Conservation (phyloP, 1,284 basidiomycete genomes). For the Athelia psychrophila region DNA sequence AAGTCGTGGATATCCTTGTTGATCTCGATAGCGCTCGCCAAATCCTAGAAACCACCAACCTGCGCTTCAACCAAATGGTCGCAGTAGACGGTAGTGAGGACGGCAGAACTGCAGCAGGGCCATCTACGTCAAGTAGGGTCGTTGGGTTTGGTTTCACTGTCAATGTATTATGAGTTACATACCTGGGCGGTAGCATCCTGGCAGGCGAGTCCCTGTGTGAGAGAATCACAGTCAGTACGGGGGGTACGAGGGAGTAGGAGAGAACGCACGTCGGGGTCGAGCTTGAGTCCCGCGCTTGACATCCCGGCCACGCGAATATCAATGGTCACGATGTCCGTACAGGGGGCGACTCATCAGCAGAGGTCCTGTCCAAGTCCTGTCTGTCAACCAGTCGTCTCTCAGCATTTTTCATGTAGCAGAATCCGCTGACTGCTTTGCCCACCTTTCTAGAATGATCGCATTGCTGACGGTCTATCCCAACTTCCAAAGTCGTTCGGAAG, state of each 20-base stretch:
- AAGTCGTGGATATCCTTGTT: slow-evolving; percentile 99
- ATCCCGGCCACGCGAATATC: slow-evolving; percentile 85
- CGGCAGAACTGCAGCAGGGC: slow-evolving; percentile 98
- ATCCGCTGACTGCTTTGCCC: too few species aligned
- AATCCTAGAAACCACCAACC: slow-evolving; percentile 89
- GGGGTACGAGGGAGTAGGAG: slow-evolving; percentile 2
- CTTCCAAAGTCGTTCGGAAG: too few species aligned
- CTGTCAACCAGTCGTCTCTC: too few species aligned
- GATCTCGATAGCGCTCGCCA: slow-evolving; percentile 88
- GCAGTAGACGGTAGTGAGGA: slow-evolving; percentile 98
- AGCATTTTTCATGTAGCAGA: too few species aligned
- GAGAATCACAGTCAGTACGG: slow-evolving; percentile 13
- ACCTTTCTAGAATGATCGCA: too few species aligned
- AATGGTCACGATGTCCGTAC: slow-evolving; percentile 98
- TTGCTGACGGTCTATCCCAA: too few species aligned
- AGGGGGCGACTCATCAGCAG: too few species aligned
- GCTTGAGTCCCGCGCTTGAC: slow-evolving; percentile 88
- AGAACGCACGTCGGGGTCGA: slow-evolving; percentile 85
- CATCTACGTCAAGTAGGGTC: slow-evolving; percentile 87
- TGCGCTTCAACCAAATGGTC: slow-evolving; percentile 99
- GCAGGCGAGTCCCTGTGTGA: slow-evolving; percentile 97
- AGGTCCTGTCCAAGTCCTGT: too few species aligned
- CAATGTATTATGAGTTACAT: too few species aligned
- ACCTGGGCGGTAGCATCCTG: slow-evolving; percentile 97
- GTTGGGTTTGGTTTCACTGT: too few species aligned